These are phyloP conservation scores for Platismatia glauca DNA, from an alignment of 495 filamentous ascomycete species.

Conservation along the genomic window DNA sequence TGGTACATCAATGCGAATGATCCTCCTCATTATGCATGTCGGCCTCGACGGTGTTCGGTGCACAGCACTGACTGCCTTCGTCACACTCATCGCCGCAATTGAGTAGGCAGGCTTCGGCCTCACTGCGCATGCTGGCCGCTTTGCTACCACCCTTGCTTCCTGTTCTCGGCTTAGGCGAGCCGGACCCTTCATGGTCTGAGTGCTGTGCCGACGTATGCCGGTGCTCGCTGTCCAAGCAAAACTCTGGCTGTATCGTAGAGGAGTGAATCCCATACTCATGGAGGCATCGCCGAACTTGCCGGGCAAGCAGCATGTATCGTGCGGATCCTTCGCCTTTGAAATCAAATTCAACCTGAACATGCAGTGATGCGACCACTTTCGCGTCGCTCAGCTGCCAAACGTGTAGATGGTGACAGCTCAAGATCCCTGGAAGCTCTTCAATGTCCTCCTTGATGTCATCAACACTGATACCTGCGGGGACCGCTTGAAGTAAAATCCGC, in stretches of 20 bases:
- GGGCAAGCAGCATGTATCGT: conserved; percentile 82
- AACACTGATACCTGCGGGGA: conserved; percentile 74
- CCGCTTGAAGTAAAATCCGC: conserved; percentile 90
- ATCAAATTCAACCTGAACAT: conserved; percentile 78
- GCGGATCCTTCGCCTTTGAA: conserved; percentile 61
- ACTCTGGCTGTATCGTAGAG: conserved; percentile 97
- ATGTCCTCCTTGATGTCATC: conserved; percentile 92
- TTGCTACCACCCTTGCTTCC: conserved; percentile 34
- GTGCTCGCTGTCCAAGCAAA: conserved; percentile 51
- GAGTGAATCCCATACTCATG: conserved; percentile 95
- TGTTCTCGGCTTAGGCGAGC: conserved; percentile 25
- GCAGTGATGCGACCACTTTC: conserved; percentile 82
- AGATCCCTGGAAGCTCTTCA: conserved; percentile 66
- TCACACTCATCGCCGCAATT: conserved; percentile 81
- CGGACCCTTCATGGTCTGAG: conserved; percentile 22
- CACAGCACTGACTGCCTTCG: conserved; percentile 63
- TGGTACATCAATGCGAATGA: conserved; percentile 10
- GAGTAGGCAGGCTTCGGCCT: conserved; percentile 61
- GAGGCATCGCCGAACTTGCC: conserved; percentile 69
- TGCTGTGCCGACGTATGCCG: conserved; percentile 26
- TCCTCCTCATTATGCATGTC: conserved; percentile 14
- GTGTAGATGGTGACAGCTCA: conserved; percentile 89
- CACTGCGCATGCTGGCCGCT: conserved; percentile 42
- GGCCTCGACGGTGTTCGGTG: conserved; percentile 19
- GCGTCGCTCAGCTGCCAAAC: conserved; percentile 96